Evolutionary conservation across 495 filamentous ascomycete species (phyloP), one percentile per base, ranked within the genome.

Genomic region (Pseudotulostoma volvatum): DNA sequence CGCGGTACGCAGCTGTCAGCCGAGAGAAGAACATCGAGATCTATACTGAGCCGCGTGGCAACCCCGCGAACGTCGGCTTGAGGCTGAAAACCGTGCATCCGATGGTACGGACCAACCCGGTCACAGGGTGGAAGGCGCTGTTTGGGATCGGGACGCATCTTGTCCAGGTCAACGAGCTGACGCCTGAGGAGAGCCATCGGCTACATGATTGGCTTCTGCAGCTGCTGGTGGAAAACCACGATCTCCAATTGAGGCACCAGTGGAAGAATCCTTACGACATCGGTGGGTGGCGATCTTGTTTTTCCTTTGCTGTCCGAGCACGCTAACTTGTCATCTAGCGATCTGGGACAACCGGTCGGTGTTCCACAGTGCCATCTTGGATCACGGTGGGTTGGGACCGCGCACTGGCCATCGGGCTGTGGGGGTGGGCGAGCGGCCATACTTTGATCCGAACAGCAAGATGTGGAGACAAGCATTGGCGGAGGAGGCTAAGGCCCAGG

Each of bases 51-150:
- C 31, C 52, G 9, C 68, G 79, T 3, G 79, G 79, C 4, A 59
- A 64, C 0, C 79, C 79, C 0, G 64, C 74, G 38, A 87, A 87
- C 46, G 45, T 63, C 2, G 82, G 78, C 14, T 58, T 59, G 3
- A 56, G 66, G 3, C 55, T 87, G 15, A 67, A 54, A 7, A 71
- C 79, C 2, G 57, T 75, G 2, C 82, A 86, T 53, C 77, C 80
- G 1, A 70, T 85, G 4, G 56, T 86, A 4, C 71, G 82, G 11
- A 85, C 81, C 2, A 83, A 87, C 50, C 81, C 74, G 3, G 77
- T 86, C 1, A 85, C 83, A 0, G 83, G 83, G 1, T 88, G 83
- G 80, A 84, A 81, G 61, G 66, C 57, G 28, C 56, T 90, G 19
- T 87, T 79, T 45, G 75, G 71, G 0, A 65, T 79, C 8, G 77